Base-by-base conservation (phyloP, 345 rosid species). In the Aethionema arabicum region DNA sequence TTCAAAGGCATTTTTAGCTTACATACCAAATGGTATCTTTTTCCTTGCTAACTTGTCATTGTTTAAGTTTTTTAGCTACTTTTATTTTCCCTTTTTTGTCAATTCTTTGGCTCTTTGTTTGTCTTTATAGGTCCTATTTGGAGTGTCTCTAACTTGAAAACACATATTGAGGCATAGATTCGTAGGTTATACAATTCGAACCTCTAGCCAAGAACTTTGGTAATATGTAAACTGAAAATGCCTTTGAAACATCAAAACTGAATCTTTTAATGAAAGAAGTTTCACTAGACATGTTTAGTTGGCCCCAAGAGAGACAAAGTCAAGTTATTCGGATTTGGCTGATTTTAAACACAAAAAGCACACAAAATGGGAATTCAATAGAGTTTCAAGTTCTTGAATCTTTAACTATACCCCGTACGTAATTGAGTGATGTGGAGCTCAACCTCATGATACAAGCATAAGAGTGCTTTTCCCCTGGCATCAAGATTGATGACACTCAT, bases 11-110 rank as follows among this genome's bases (percentile, higher is more conserved):
- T 66, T 90, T 56, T 58, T 59, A 37, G 41, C 72, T 43, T 66
- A 38, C 70, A 62, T 85, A 42, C 79, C 78, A 53, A 75, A 76
- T 39, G 91, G 99, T 92, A 84, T 12, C 43, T 61, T 31, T 58
- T 68, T 68, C 8, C 37, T 48, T 40, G 57, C 51, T 35, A 44
- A 63, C 30, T 59, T n/a, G 14, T 11, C 40, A 41, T 37, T 21
- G 46, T 35, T 37, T 31, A 7, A 59, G 43, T 5, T 61, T 41
- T 36, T 8, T 56, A n/a, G n/a, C n/a, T n/a, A n/a, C n/a, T 39
- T 43, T n/a, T 47, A 59, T 56, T 41, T 56, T 43, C 32, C n/a
- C 13, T n/a, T 8, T 35, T 55, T 48, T 11, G 14, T 52, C 43
- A 39, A 58, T 16, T 56, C 21, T 38, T 44, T 36, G 2, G 31